These are phyloP conservation scores for Yarrowia divulgata DNA, from an alignment of 805 yeast species.

Conservation along the genomic window DNA sequence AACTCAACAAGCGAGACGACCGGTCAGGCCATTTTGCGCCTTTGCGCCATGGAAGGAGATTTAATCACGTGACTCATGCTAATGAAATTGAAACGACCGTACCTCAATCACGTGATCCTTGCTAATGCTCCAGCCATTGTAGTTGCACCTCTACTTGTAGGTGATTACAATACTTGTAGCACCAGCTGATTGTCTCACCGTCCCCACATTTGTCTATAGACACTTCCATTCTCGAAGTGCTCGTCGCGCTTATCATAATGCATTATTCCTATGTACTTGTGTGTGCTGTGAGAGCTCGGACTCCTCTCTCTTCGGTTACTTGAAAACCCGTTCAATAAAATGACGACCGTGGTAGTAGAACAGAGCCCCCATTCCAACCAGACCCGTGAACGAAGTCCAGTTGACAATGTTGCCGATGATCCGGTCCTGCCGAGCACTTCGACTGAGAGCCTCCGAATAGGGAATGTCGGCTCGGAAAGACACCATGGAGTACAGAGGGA, in stretches of 20 bases:
- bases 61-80: too few relatives aligned
- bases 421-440: constrained; percentile 61
- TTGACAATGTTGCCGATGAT: constrained; percentile 52
- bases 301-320: neutral
- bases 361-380: constrained; percentile 9
- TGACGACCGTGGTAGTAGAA: constrained; percentile 7
- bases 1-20: constrained; percentile 7
- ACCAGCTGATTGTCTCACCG: too few relatives aligned
- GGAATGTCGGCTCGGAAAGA: constrained; percentile 84
- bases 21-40: neutral
- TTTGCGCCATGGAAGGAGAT: too few relatives aligned
- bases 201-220: too few relatives aligned
- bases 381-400: constrained; percentile 6
- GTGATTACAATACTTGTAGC: too few relatives aligned
- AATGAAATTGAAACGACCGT: too few relatives aligned
- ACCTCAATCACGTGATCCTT: too few relatives aligned
- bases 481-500: constrained; percentile 91
- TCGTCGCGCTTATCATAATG: neutral
- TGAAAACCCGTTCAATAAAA: neutral
- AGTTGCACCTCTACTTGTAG: too few relatives aligned
- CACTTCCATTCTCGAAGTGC: too few relatives aligned
- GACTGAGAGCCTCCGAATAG: constrained; percentile 70
- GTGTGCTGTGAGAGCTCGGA: neutral
- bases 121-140: too few relatives aligned
- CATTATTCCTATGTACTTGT: neutral